Conservation (phyloP, 306 rosid species). For the Malus asiatica region DNA sequence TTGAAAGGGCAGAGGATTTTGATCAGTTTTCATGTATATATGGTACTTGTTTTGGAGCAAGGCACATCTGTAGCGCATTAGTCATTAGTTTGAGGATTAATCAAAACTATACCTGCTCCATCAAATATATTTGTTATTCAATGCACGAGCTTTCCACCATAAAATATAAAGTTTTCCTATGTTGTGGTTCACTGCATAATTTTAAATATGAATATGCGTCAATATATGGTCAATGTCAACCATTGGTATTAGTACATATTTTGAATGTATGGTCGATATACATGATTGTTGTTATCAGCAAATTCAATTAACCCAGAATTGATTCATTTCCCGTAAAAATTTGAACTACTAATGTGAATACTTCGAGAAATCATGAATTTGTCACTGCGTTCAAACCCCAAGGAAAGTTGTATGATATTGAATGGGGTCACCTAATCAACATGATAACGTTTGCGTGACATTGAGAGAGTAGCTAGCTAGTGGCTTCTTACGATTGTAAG, state of each 20-base stretch:
- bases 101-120: not conserved
- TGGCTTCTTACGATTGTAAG: slow-evolving; percentile 79
- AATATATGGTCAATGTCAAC: too few relatives aligned
- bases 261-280: too few relatives aligned
- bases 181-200: not conserved
- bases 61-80: not conserved
- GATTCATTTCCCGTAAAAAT: not conserved
- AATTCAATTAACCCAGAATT: not conserved
- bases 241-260: not conserved
- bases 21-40: not conserved
- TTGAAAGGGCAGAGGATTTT: slow-evolving; percentile 22
- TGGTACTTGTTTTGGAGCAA: not conserved
- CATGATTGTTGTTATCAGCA: not conserved
- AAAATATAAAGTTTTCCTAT: not conserved
- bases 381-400: not conserved
- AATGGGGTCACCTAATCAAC: slow-evolving; percentile 34
- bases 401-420: slow-evolving; percentile 16
- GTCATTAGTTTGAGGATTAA: not conserved
- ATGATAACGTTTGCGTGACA: slow-evolving; percentile 19
- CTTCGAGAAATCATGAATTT: not conserved
- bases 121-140: not conserved
- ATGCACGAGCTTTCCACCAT: not conserved
- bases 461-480: slow-evolving; percentile 13
- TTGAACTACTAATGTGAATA: not conserved
- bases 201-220: not conserved